Evolutionary conservation across 371 early-diverging fungal genomes (phyloP), one percentile per base, ranked within the genome.

Genomic region (Rhizomucor miehei): DNA sequence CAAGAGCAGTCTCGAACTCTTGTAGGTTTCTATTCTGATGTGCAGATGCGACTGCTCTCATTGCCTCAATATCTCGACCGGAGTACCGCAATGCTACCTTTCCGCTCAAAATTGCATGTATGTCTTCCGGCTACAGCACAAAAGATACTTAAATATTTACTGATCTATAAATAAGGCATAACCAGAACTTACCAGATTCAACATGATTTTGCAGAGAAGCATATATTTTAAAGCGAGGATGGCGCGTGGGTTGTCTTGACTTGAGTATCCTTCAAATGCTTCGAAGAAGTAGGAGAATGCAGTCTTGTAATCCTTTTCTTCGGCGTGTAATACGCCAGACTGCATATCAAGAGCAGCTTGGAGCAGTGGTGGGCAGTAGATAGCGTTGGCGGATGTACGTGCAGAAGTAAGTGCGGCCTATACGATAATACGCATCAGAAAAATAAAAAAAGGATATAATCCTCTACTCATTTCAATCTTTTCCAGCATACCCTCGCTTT

Each of bases 261-360:
- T 84, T 3, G 93, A 81, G 61, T 85, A 93, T 12, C 93, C 93
- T 67, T 99, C 99, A 65, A 98, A 80, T 3, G 98, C 93, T 67
- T 99, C 99, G 65, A 93, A 95, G 75, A 99, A 97, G 84, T 98
- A 98, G 25, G 99, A 97, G 73, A 86, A 97, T 62, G 94, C 98
- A 1, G 98, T 99, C 78, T 96, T 95, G 75, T 95, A 99, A 65
- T 99, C 99, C 76, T 94, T 94, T 57, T 99, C 99, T 65, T 99
- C 99, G 41, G 98, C 92, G 63, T 98, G 97, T 58, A 99, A 82
- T 37, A 96, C 90, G 57, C 99, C 99, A 3, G 95, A 94, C 69
- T 98, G 96, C 88, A 98, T 86, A 73, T 99, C 99, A 44, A 99
- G 80, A 38, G 88, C 82, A 12, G 98, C 99, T 72, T 99, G 99